Evolutionary conservation across 768 basidiomycete genomes (phyloP).

Genomic region (Leccinum imitatum): DNA sequence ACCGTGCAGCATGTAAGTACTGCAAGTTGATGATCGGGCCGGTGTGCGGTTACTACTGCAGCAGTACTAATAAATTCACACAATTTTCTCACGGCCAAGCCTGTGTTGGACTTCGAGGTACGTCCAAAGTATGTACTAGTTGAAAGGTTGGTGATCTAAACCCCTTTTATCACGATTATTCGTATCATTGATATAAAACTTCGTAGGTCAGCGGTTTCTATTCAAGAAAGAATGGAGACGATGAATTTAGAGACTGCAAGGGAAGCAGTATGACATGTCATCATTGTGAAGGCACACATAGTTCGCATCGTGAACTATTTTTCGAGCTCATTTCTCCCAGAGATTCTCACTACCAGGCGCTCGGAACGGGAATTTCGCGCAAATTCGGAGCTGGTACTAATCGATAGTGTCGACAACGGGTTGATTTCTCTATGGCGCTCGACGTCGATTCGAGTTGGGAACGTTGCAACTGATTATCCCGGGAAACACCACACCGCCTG

Average conservation of each 20-base stretch:
- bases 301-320: background rate
- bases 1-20: background rate
- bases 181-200: too few species aligned
- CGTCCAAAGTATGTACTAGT: background rate
- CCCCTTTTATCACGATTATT: too few species aligned
- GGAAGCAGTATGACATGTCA: background rate
- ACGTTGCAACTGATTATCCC: background rate
- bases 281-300: too few species aligned
- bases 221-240: constrained; percentile 1
- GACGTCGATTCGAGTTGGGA: background rate
- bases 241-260: constrained; percentile 2
- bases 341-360: background rate
- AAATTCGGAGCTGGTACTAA: background rate
- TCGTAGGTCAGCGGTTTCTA: background rate
- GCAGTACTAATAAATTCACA: background rate
- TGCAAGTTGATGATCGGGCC: too few species aligned
- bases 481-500: background rate
- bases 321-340: background rate
- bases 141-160: background rate
- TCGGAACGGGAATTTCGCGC: constrained; percentile 3
- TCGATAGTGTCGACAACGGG: background rate
- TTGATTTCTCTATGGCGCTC: background rate
- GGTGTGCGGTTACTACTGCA: too few species aligned
- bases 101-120: background rate
- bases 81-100: background rate